Conservation (phyloP, 2,329 filamentous ascomycete genomes). For the Diplodia corticola region DNA sequence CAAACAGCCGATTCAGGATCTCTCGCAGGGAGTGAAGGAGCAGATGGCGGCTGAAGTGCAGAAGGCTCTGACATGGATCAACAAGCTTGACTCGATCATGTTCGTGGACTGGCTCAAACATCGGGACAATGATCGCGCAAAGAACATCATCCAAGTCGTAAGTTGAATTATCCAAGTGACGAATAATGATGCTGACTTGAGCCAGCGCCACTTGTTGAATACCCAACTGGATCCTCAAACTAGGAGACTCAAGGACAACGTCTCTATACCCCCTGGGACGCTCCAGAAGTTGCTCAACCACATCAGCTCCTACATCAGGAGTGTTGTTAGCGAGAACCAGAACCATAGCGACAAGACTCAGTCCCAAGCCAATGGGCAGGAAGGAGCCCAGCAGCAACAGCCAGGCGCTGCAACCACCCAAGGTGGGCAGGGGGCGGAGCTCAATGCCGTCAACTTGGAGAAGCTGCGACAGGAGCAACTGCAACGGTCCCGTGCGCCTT, state of each 20-base stretch:
- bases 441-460: constrained; percentile 38
- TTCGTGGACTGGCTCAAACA: constrained; percentile 13
- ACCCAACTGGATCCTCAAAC: constrained; percentile 10
- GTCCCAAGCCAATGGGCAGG: neutral
- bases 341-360: constrained; percentile 5
- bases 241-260: neutral
- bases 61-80: neutral
- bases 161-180: neutral
- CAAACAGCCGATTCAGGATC: constrained; percentile 27
- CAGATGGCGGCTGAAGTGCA: constrained; percentile 29
- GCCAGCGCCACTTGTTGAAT: constrained; percentile 9
- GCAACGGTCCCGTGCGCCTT: constrained; percentile 39
- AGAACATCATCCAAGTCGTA: constrained; percentile 6
- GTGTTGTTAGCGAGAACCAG: constrained; percentile 23
- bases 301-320: constrained; percentile 33
- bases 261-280: neutral
- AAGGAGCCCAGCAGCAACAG: constrained; percentile 20
- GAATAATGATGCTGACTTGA: neutral
- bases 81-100: constrained; percentile 19
- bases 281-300: constrained; percentile 23
- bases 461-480: constrained; percentile 37
- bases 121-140: neutral
- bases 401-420: constrained; percentile 23
- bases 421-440: constrained; percentile 27
- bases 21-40: constrained; percentile 30